Percentiles rank a stretch among this genome's conserved stretches.
Evolutionary conservation across 805 yeast genomes (phyloP).

Genomic region (Ogataea philodendri): DNA sequence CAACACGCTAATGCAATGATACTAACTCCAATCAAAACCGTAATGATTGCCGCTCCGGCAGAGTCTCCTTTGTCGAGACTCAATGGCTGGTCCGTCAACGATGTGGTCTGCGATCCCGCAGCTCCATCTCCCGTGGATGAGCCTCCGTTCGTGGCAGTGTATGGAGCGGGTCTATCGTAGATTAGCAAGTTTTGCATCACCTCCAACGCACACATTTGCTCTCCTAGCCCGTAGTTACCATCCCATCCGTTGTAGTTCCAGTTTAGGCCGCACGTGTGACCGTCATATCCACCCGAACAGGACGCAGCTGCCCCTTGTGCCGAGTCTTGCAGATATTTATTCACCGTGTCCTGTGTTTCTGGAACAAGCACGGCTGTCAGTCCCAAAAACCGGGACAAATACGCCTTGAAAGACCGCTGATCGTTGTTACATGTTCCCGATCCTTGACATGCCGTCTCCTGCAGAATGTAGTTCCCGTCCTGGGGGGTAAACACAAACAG

Average conservation of each 20-base stretch:
- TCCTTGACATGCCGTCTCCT: conserved; percentile 82
- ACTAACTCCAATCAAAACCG: conserved; percentile 49
- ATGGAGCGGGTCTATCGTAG: conserved; percentile 49
- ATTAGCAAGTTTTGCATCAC: conserved; percentile 51
- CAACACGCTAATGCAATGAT: conserved; percentile 30
- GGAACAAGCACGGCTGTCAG: conserved; percentile 73
- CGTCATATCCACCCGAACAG: conserved; percentile 73
- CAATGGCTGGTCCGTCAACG: conserved; percentile 40
- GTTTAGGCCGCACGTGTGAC: conserved; percentile 70
- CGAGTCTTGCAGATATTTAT: conserved; percentile 41
- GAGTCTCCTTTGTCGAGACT: conserved; percentile 45
- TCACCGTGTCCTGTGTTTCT: conserved; percentile 39
- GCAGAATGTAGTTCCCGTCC: conserved; percentile 45
- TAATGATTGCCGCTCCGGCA: conserved; percentile 71
- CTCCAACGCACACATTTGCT: conserved; percentile 74
- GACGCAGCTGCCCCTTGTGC: conserved; percentile 69
- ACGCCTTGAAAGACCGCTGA: conserved; percentile 91
- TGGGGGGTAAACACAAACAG: conserved; percentile 50
- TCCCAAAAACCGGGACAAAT: conserved; percentile 71
- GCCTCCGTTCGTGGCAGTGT: conserved; percentile 36
- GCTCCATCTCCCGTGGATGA: conserved; percentile 52
- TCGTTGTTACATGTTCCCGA: conserved; percentile 69
- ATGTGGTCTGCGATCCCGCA: conserved; percentile 55
- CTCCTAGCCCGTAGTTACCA: conserved; percentile 70
- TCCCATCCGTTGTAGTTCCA: conserved; percentile 67